Evolutionary conservation across 495 filamentous ascomycete genomes (phyloP).

Genomic region (Lasiosphaeriaceae sp.): DNA sequence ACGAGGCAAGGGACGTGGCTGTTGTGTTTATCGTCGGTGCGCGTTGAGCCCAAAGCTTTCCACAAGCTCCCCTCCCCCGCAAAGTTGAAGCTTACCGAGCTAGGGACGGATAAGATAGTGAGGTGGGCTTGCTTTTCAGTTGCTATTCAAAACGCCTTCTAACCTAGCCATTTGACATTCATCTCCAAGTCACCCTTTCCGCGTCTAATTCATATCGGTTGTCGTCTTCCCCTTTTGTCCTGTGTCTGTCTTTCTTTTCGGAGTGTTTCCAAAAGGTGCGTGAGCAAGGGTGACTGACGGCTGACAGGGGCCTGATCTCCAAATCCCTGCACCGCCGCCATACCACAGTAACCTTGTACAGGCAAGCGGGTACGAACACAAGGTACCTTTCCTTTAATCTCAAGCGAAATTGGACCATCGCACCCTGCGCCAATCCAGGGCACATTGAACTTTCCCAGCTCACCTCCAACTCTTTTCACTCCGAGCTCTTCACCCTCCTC

Average conservation of each 20-base stretch:
- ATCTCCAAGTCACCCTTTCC: no score
- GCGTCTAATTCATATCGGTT: no score
- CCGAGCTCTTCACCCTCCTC: not conserved
- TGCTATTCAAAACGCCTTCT: no score
- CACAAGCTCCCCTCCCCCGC: not conserved
- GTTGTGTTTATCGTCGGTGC: not conserved
- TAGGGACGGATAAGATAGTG: no score
- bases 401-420: slow-evolving; percentile 35
- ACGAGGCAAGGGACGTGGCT: no score
- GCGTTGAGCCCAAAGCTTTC: not conserved
- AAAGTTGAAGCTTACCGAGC: no score
- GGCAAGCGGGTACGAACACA: slow-evolving; percentile 20
- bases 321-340: slow-evolving; percentile 11
- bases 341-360: slow-evolving; percentile 23
- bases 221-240: not conserved
- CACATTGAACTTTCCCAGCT: slow-evolving; percentile 13
- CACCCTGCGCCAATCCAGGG: slow-evolving; percentile 21
- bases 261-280: no score
- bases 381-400: slow-evolving; percentile 23
- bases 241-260: no score
- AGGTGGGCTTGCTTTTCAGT: no score
- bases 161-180: no score
- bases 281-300: not conserved
- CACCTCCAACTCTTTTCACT: slow-evolving; percentile 9
- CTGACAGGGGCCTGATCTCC: slow-evolving; percentile 12